These are phyloP conservation scores for Yamadazyma triangularis DNA, from an alignment of 1,139 yeast genomes.

Conservation along the genomic window DNA sequence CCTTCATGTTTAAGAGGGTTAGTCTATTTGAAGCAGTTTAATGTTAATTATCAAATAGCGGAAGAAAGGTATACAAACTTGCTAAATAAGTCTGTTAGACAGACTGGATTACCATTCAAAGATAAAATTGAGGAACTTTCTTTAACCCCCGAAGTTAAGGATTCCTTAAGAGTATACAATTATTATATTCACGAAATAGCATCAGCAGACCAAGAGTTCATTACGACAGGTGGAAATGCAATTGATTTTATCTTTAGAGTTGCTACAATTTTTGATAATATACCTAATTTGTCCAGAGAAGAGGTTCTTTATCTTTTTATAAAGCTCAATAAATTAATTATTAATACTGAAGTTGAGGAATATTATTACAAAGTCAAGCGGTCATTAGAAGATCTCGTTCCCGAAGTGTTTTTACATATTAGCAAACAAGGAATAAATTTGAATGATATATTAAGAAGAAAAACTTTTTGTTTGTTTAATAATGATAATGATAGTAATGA, in stretches of 20 bases:
- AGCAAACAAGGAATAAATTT: constrained; percentile 35
- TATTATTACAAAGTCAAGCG: constrained; percentile 35
- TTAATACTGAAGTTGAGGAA: constrained; percentile 29
- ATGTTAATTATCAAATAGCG: constrained; percentile 27
- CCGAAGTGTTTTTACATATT: constrained; percentile 29
- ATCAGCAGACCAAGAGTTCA: constrained; percentile 8
- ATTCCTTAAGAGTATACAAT: constrained; percentile 29
- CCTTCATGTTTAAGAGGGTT: constrained; percentile 26
- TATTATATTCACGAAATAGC: constrained; percentile 29
- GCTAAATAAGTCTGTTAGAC: constrained; percentile 19
- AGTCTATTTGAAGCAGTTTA: constrained; percentile 31
- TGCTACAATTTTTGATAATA: constrained; percentile 15
- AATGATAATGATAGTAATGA: constrained; percentile 11
- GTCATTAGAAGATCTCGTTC: constrained; percentile 30
- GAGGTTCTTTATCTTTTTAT: constrained; percentile 31
- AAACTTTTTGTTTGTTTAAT: constrained; percentile 9
- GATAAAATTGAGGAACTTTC: constrained; percentile 3
- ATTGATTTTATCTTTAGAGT: constrained; percentile 15
- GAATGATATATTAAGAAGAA: constrained; percentile 11
- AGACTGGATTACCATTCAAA: constrained; percentile 12
- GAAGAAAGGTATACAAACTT: constrained; percentile 28
- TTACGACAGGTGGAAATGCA: constrained; percentile 3
- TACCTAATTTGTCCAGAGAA: constrained; percentile 23
- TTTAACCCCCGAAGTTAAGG: constrained; percentile 13
- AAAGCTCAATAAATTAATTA: constrained; percentile 29